Base-by-base conservation (phyloP, 352 stramenopile species). In the Globisporangium radiosum region DNA sequence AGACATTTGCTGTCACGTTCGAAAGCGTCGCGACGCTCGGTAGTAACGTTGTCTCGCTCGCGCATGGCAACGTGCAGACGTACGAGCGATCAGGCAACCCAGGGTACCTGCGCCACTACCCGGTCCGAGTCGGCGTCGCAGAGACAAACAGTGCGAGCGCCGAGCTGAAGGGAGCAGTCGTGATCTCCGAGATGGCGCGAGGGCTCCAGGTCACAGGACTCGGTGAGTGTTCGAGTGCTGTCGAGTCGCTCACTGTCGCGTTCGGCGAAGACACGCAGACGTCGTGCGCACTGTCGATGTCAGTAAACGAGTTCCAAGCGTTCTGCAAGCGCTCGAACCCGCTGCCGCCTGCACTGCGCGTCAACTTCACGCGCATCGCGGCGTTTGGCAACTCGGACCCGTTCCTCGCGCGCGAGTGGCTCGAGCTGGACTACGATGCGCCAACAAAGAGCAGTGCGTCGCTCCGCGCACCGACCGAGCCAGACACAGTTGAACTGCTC, bases 341-440 rank as follows among this genome's bases (percentile, higher is more conserved):
- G 14, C 36, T 78, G 5, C 19, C 71, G 1, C 37, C 52, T 7
- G 36, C 42, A 1, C 49, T 82, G n/a, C 58, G 42, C 11, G 66
- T 82, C n/a, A 72, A 71, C 25, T 77, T 79, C 47, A 72, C 71
- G 8, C 71, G 73, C 45, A 60, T 78, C 10, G 73, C 71, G 25
- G 52, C 49, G 10, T 79, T 79, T 14, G 73, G 73, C 37, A 82
- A 82, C 53, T 63, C 73, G 3, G 69, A 82, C 11, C 71, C 70
- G 53, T 71, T 71, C 37, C 47, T 82, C 8, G 44, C 58, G 0
- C 51, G 54, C 14, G 73, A 75, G 4, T 82, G 73, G 73, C 71
- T 79, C 45, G 47, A 45, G 19, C 48, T 78, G 47, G 71, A 79
- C 45, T 82, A 79, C 42, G 69, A 77, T 9, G n/a, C 38, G 17